These are phyloP conservation scores for Chaetomiaceae sp. DNA, from an alignment of 2,329 filamentous ascomycete genomes.

Conservation along the genomic window DNA sequence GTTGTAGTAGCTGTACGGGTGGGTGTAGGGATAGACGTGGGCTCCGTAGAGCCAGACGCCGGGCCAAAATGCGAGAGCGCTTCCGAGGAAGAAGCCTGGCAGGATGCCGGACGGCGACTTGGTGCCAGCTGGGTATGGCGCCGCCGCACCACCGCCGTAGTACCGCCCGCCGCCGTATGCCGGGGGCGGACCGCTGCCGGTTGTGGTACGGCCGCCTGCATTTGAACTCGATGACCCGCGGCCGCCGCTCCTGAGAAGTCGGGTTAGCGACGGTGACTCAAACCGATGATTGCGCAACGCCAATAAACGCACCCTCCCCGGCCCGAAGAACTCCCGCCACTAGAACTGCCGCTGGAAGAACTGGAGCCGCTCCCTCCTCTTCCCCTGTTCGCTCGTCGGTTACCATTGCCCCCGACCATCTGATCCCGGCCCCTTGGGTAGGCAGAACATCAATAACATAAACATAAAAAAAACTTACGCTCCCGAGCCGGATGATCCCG, in stretches of 20 bases:
- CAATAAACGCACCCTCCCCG: constrained; percentile 4
- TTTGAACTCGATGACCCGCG: constrained; percentile 22
- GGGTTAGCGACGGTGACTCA: constrained; percentile 10
- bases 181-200: constrained; percentile 52
- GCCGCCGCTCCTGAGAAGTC: constrained; percentile 10
- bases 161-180: constrained; percentile 56
- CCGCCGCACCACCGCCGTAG: constrained; percentile 59
- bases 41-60: constrained; percentile 59
- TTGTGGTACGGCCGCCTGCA: constrained; percentile 46
- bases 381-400: background rate
- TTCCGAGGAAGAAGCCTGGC: constrained; percentile 43
- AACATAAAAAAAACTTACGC: no score
- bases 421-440: no score
- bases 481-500: constrained; percentile 18
- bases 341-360: background rate
- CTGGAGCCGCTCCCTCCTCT: background rate
- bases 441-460: no score
- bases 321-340: constrained; percentile 1
- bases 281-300: background rate
- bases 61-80: constrained; percentile 53
- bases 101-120: constrained; percentile 43
- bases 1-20: constrained; percentile 46
- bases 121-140: constrained; percentile 55
- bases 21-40: constrained; percentile 54
- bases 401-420: no score